phyloP scores from a whole-genome alignment of 1,284 basidiomycete genomes.

The Cutaneotrichosporon cutaneum region DNA sequence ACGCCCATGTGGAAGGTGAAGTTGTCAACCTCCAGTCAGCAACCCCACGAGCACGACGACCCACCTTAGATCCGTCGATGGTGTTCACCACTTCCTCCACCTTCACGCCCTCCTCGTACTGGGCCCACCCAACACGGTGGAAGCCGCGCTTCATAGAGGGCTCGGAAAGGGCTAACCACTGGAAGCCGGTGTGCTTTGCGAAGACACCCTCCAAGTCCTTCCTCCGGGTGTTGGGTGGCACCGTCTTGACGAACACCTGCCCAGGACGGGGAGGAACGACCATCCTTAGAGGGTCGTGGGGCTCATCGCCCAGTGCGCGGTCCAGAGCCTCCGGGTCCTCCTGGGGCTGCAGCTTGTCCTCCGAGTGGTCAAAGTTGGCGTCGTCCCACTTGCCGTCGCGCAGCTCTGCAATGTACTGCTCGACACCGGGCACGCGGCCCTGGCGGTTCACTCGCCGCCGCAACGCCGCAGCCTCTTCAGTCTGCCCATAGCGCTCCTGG shows the following conservation, averaged over 20 bases:
- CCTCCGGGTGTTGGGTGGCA: constrained; percentile 84
- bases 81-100: constrained; percentile 69
- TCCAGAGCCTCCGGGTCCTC: constrained; percentile 43
- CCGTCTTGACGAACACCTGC: constrained; percentile 89
- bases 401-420: constrained; percentile 71
- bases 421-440: constrained; percentile 72
- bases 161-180: constrained; percentile 82
- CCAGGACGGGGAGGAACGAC: constrained; percentile 74
- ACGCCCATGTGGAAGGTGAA: constrained; percentile 88
- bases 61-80: constrained; percentile 77
- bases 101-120: constrained; percentile 76
- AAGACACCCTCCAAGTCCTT: constrained; percentile 80
- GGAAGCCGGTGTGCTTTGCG: constrained; percentile 51
- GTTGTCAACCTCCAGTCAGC: constrained; percentile 70
- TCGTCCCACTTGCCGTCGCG: constrained; percentile 80
- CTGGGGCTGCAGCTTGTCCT: constrained; percentile 28
- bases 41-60: constrained; percentile 14
- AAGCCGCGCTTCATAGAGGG: constrained; percentile 84
- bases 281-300: constrained; percentile 59
- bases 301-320: constrained; percentile 54
- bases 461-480: constrained; percentile 65
- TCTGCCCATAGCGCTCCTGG: constrained; percentile 83
- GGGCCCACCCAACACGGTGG: constrained; percentile 87
- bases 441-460: constrained; percentile 73
- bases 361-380: constrained; percentile 48